Evolutionary conservation across 352 stramenopile genomes (phyloP), one percentile per base, ranked within the genome.

Genomic region (Globisporangium nagaii): DNA sequence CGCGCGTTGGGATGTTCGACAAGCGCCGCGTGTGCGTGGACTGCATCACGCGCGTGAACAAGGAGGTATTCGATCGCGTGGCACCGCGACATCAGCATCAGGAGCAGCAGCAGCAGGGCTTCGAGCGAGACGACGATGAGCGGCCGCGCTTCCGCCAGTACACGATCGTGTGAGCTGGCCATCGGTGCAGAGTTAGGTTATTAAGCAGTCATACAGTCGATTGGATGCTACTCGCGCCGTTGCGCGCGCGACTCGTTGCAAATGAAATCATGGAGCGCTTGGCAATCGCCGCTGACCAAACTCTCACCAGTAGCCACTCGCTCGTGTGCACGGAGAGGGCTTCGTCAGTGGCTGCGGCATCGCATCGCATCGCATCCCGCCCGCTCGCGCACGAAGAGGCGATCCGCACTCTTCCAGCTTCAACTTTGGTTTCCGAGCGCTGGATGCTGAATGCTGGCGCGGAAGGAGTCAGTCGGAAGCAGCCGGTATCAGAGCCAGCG

Each of bases 1-100:
- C 55, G 3, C 71, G 58, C 27, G 66, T 79, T 22, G 69, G 69
- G 20, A 55, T 77, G 9, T 61, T 75, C 27, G 66, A 76, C 41
- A 68, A 64, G 15, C 46, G 61, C 0, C 68, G 69, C 15, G 56
- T 81, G 20, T 81, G 71, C 66, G 60, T 59, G 44, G 60, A 71
- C 54, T 81, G 71, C 56, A 58, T 71, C 25, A 61, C 62, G 10
- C 34, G 56, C n/a, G 62, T 66, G 17, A 57, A 63, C 24, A 53
- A 58, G 32, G 58, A 73, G 28, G 69, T 60, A 15, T 81, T 79
- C 15, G 53, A 53, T 32, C 53, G 40, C 30, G 22, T 36, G 10
- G 12, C 39, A 11, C 15, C 20, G 10, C 17, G 28, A 10, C 22
- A 20, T 9, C 19, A 19, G 20, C 15, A 30, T 3, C 11, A 24